Percentiles rank a stretch among this genome's conserved stretches.
Conservation (phyloP, 345 rosid species). For the Lagerstroemia speciosa region DNA sequence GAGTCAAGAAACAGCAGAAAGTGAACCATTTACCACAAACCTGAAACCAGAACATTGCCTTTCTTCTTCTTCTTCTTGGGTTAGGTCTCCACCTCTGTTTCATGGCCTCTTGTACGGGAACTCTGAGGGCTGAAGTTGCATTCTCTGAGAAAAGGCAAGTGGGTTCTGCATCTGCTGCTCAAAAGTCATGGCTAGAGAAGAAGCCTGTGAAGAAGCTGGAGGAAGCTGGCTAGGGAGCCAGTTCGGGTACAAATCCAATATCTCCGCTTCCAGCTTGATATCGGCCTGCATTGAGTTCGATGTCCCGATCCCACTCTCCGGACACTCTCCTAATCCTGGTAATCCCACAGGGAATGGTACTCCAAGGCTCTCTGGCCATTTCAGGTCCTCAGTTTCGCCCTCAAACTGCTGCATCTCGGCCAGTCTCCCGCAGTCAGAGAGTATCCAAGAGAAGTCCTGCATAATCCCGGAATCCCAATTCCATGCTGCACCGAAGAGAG, state of each 20-base stretch:
- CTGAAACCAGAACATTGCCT: not conserved
- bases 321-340: not conserved
- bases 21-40: not conserved
- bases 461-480: conserved; percentile 1
- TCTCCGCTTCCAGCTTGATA: not conserved
- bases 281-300: not conserved
- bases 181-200: conserved; percentile 1
- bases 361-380: conserved; percentile 8
- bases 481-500: not conserved
- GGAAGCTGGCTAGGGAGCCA: not conserved
- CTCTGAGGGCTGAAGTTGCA: not conserved
- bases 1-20: not conserved
- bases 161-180: not conserved
- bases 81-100: not conserved
- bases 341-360: not conserved
- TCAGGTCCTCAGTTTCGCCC: conserved; percentile 3
- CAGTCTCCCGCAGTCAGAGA: not conserved
- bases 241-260: not conserved
- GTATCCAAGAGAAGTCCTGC: not conserved
- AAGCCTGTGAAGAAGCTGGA: not conserved
- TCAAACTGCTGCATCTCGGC: not conserved
- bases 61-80: not conserved
- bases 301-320: not conserved
- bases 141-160: not conserved
- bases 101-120: not conserved